These are phyloP conservation scores for Puccinia coronata DNA, from an alignment of 1,284 basidiomycete species.

Conservation along the genomic window DNA sequence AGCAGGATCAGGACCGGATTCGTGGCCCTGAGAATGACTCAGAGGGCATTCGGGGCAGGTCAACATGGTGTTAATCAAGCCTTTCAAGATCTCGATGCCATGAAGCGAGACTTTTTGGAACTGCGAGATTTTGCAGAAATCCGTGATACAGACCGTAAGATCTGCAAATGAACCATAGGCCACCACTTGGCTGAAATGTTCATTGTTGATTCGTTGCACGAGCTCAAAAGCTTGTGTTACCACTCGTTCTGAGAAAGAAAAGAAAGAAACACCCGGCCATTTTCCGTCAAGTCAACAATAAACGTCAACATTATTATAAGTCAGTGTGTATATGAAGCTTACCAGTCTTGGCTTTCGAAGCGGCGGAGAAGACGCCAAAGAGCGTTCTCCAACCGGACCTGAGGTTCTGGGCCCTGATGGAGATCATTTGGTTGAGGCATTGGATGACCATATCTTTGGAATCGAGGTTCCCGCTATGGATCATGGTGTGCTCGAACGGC, in stretches of 20 bases:
- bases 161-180: conserved; percentile 93
- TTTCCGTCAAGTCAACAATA: background rate
- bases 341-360: conserved; percentile 90
- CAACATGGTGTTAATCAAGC: conserved; percentile 88
- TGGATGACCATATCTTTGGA: conserved; percentile 97
- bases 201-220: conserved; percentile 83
- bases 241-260: conserved; percentile 79
- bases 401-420: conserved; percentile 89
- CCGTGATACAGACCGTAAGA: conserved; percentile 93
- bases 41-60: conserved; percentile 77
- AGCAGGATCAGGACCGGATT: conserved; percentile 58
- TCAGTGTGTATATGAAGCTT: conserved; percentile 52
- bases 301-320: background rate
- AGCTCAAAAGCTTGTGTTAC: conserved; percentile 94
- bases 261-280: background rate
- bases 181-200: conserved; percentile 88
- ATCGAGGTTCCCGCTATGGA: conserved; percentile 90
- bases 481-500: conserved; percentile 98
- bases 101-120: conserved; percentile 97
- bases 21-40: conserved; percentile 51
- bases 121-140: conserved; percentile 98
- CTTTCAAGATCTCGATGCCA: conserved; percentile 93
- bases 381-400: conserved; percentile 99
- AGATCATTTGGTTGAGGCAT: conserved; percentile 99
- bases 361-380: conserved; percentile 96